Base-by-base conservation (phyloP, 371 early-diverging fungal genomes). In the Caulochytrium protostelioides region DNA sequence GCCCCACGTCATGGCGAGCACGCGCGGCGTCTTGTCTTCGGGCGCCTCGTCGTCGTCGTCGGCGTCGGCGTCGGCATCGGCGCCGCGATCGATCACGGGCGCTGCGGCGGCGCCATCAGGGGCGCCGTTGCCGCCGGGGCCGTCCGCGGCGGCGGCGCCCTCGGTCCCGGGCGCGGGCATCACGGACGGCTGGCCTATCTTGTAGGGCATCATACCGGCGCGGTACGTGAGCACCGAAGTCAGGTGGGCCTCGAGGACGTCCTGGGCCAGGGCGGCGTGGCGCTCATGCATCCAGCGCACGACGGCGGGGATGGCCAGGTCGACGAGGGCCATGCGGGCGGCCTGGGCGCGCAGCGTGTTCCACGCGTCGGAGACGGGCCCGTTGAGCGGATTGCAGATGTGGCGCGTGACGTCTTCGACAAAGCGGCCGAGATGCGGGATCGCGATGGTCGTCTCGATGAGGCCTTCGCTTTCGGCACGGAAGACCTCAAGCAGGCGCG, bases 1-100 rank as follows among this genome's bases (percentile, higher is more conserved):
- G 16, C 85, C 85, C 51, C 79, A 79, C 3, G 76, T 77, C 2
- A 90, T 61, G 1, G 84, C 70, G 14, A 84, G 55, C 2, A 90
- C 83, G 25, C 79, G 69, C n/a, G 83, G 79, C 7, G 61, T 31
- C 13, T 57, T 61, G 31, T 62, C 59, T 34, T 62, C 54, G n/a
- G n/a, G 28, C 38, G 47, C 51, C 49, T 68, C 58, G 30, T 56
- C 44, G 3, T 52, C 55, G 4, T 50, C 53, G 22, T 43, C 39
- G 16, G 47, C 41, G 10, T 39, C 36, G 12, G 38, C 49, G 21
- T 51, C 52, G 2, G 6, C 28, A 12, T 33, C 38, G 16, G 16
- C 32, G 23, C 21, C 23, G 16, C 19, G 22, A 9, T 16, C 14
- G n/a, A 24, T 20, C 16, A 16, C 26, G 43, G 25, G 30, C 13